phyloP scores from a whole-genome alignment of 2,329 filamentous ascomycete species.

The Pyricularia grisea region DNA sequence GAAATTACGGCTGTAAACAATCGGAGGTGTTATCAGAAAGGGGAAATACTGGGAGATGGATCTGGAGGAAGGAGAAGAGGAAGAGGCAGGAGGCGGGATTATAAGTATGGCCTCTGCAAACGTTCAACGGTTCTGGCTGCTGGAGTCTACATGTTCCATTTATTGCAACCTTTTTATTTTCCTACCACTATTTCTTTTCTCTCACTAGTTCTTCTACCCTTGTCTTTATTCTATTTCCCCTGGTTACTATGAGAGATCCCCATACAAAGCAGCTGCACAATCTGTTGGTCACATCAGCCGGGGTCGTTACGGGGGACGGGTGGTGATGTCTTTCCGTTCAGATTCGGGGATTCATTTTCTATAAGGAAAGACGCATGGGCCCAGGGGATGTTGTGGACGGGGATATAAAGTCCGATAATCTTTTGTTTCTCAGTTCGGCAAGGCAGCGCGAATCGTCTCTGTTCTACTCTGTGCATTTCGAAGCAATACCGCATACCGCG shows the following conservation, averaged over 20 bases:
- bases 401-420: conserved; percentile 7
- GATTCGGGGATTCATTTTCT: neutral
- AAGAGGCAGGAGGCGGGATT: neutral
- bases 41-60: neutral
- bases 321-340: neutral
- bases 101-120: neutral
- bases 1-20: neutral
- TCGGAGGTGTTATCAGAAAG: neutral
- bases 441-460: conserved; percentile 11
- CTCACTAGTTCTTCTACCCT: neutral
- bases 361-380: neutral
- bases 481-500: neutral
- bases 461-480: conserved; percentile 3
- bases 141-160: conserved; percentile 10
- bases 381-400: neutral
- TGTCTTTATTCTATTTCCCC: conserved; percentile 3
- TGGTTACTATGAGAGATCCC: neutral
- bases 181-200: conserved; percentile 4
- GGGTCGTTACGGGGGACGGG: neutral
- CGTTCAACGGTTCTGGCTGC: conserved; percentile 7
- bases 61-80: neutral
- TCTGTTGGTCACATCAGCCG: neutral
- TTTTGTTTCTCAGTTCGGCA: conserved; percentile 9
- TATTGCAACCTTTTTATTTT: conserved; percentile 3
- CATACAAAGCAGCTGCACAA: neutral